phyloP scores from a whole-genome alignment of 352 stramenopile species.

The Phytophthora hibernalis region DNA sequence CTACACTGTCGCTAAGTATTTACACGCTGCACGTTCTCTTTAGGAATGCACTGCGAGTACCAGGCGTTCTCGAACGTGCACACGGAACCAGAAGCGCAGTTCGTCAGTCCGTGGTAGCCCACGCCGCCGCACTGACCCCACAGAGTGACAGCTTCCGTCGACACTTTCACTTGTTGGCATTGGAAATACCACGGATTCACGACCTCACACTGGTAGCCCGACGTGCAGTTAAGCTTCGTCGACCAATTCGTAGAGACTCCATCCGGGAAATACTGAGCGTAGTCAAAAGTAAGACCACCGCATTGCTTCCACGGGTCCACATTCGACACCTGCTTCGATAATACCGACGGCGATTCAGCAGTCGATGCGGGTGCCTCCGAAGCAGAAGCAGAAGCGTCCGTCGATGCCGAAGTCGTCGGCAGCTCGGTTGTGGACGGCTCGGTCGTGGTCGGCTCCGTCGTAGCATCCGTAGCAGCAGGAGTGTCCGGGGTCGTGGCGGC shows the following conservation, averaged over 20 bases:
- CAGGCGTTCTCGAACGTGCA: constrained; percentile 46
- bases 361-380: too few species aligned
- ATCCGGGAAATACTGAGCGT: constrained; percentile 29
- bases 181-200: constrained; percentile 49
- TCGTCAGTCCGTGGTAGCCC: constrained; percentile 22
- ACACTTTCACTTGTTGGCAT: constrained; percentile 29
- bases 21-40: constrained; percentile 7
- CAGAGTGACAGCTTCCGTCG: constrained; percentile 11
- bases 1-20: not conserved
- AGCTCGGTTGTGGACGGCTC: too few species aligned
- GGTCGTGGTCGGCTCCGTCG: not conserved
- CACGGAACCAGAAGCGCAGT: constrained; percentile 24
- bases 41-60: constrained; percentile 59
- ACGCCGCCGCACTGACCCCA: constrained; percentile 42
- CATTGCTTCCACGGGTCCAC: constrained; percentile 38
- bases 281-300: constrained; percentile 41
- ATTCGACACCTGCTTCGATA: not conserved
- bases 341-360: too few species aligned
- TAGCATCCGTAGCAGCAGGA: not conserved
- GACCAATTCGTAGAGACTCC: constrained; percentile 15
- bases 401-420: too few species aligned
- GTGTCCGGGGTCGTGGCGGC: not conserved
- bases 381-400: too few species aligned
- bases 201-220: constrained; percentile 41
- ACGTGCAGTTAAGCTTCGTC: constrained; percentile 30